Evolutionary conservation across 805 yeast species (phyloP).

Genomic region (Candida montana): DNA sequence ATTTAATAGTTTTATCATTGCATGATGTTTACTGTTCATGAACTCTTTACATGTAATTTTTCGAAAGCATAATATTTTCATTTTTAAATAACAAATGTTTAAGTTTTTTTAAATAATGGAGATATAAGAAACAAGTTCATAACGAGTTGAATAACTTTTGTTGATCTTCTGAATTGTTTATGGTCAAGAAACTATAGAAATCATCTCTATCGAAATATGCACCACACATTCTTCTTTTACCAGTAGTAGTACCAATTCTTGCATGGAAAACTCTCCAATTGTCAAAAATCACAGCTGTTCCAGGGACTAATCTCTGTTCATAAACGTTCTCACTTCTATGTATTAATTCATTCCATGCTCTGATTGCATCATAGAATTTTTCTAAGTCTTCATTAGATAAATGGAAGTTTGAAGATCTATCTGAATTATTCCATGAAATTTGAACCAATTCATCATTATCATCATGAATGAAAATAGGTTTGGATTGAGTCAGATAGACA

Average conservation of each 20-base stretch:
- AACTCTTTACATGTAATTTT: too few species aligned
- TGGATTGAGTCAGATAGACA: slow-evolving; percentile 58
- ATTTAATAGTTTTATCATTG: not conserved
- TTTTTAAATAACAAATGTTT: too few species aligned
- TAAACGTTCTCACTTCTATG: slow-evolving; percentile 45
- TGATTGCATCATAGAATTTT: slow-evolving; percentile 49
- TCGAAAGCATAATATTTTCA: too few species aligned
- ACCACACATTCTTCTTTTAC: slow-evolving; percentile 67
- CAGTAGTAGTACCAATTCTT: slow-evolving; percentile 54
- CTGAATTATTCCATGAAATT: slow-evolving; percentile 68
- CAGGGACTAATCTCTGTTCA: slow-evolving; percentile 54
- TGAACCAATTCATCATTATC: slow-evolving; percentile 47
- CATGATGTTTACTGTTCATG: not conserved
- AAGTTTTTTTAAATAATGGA: too few species aligned
- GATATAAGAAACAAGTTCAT: slow-evolving; percentile 5
- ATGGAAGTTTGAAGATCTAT: slow-evolving; percentile 51
- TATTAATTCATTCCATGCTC: slow-evolving; percentile 51
- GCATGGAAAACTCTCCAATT: slow-evolving; percentile 73
- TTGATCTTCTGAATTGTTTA: slow-evolving; percentile 44
- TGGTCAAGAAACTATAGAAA: slow-evolving; percentile 42
- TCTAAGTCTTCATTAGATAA: slow-evolving; percentile 39
- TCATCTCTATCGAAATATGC: slow-evolving; percentile 68
- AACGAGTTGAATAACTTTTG: slow-evolving; percentile 31
- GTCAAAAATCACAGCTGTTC: slow-evolving; percentile 61
- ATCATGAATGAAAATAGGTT: slow-evolving; percentile 55